Conservation (phyloP, 1,139 yeast species). For the Yamadazyma triangularis region DNA sequence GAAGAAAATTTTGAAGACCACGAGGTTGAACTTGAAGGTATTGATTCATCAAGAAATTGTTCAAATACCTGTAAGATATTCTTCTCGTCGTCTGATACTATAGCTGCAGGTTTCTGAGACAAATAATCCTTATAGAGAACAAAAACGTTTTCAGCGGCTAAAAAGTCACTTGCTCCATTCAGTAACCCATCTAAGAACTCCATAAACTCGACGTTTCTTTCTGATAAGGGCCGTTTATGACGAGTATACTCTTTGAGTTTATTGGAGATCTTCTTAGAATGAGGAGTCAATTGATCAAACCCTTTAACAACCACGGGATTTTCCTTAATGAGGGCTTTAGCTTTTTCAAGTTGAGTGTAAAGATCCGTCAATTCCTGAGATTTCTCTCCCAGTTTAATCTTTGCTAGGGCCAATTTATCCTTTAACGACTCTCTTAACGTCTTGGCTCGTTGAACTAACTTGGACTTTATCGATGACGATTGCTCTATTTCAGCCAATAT, state of each 20-base stretch:
- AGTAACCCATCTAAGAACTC: neutral
- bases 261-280: neutral
- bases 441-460: constrained; percentile 24
- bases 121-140: neutral
- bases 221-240: neutral
- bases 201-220: neutral
- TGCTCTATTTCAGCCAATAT: constrained; percentile 14
- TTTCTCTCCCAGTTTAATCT: constrained; percentile 4
- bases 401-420: constrained; percentile 18
- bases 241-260: neutral
- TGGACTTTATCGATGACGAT: constrained; percentile 20
- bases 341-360: constrained; percentile 16
- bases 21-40: too few species aligned
- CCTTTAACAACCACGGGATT: constrained; percentile 2
- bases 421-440: constrained; percentile 15
- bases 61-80: neutral
- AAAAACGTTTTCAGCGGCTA: neutral
- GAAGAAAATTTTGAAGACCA: too few species aligned
- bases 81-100: neutral
- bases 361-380: constrained; percentile 26
- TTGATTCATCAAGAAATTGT: too few species aligned
- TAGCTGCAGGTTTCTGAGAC: neutral
- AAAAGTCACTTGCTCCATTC: neutral
- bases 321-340: constrained; percentile 5
- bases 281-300: neutral